Evolutionary conservation across 2,329 filamentous ascomycete genomes (phyloP), one percentile per base, ranked within the genome.

Genomic region (Macrophomina tecta): DNA sequence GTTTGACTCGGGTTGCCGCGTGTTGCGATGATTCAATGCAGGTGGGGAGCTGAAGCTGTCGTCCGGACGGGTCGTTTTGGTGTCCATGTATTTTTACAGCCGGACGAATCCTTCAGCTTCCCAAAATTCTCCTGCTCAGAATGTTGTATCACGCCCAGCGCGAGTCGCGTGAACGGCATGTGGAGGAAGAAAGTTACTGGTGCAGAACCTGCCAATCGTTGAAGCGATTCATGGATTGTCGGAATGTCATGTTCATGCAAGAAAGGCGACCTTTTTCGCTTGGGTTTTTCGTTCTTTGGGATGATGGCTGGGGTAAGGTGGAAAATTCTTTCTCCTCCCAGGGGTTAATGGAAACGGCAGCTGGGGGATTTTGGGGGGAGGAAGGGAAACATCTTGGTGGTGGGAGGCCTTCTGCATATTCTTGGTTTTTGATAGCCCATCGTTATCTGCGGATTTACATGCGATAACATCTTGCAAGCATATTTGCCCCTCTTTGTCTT

Each of bases 361-460:
- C 38, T 23, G 53, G 55, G 23, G n/a, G 36, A 8, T 38, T 45
- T 14, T 45, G 42, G 16, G 32, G 55, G 30, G 16, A 42, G 16
- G 16, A 42, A 38, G 16, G 14, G 32, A 45, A 45, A 49, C 23
- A n/a, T 61, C 18, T 38, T 49, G 58, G 58, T 28, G 58, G 18
- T 38, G 58, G 58, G 58, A 49, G 58, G 58, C n/a, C 32, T 62
- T 62, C 32, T 62, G 58, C 58, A 62, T 62, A 38, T 62, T 49
- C 45, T 62, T 62, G 58, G 58, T 62, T 62, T 32, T 23, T 23
- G 23, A 30, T 49, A 62, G 58, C 58, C 58, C 45, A 48, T 62
- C 58, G 32, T 62, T 62, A 46, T 61, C 12, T 45, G 42, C 42
- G 11, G 42, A 45, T 45, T n/a, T 62, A 42, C 45, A 30, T 62